Percentiles rank a stretch among this genome's conserved stretches.
phyloP scores from a whole-genome alignment of 768 basidiomycete species.

The Collybia sp. region DNA sequence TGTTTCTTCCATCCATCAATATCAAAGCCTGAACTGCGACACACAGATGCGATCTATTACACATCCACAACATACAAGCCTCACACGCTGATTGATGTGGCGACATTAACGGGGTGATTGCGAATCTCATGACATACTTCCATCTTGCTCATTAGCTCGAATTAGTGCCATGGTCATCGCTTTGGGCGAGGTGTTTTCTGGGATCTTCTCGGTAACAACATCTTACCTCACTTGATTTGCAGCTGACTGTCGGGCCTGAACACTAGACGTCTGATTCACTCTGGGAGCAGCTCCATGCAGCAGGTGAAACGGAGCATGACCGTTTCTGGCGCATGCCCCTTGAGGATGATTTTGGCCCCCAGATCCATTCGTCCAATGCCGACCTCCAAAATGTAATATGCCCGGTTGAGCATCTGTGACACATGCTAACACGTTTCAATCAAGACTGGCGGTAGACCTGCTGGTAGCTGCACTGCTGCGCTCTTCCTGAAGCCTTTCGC shows the following conservation, averaged over 20 bases:
- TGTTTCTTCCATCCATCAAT: conserved; percentile 8
- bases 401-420: neutral
- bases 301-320: conserved; percentile 74
- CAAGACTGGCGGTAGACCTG: conserved; percentile 69
- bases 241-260: neutral
- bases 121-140: neutral
- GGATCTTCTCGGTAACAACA: conserved; percentile 66
- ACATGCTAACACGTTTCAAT: neutral
- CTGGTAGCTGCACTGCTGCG: conserved; percentile 76
- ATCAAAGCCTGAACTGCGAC: neutral
- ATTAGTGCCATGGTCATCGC: conserved; percentile 66
- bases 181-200: conserved; percentile 72
- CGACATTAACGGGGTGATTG: conserved; percentile 75
- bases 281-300: conserved; percentile 63
- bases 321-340: conserved; percentile 91
- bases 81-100: conserved; percentile 81
- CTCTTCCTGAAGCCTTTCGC: conserved; percentile 85
- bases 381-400: conserved; percentile 70
- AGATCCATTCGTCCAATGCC: conserved; percentile 74
- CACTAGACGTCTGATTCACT: conserved; percentile 66
- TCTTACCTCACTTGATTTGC: neutral
- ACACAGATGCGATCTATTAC: conserved; percentile 78
- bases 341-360: conserved; percentile 73
- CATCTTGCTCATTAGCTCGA: neutral
- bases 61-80: conserved; percentile 73